Evolutionary conservation across 2,329 filamentous ascomycete species (phyloP).

Genomic region (Triangularia setosa): DNA sequence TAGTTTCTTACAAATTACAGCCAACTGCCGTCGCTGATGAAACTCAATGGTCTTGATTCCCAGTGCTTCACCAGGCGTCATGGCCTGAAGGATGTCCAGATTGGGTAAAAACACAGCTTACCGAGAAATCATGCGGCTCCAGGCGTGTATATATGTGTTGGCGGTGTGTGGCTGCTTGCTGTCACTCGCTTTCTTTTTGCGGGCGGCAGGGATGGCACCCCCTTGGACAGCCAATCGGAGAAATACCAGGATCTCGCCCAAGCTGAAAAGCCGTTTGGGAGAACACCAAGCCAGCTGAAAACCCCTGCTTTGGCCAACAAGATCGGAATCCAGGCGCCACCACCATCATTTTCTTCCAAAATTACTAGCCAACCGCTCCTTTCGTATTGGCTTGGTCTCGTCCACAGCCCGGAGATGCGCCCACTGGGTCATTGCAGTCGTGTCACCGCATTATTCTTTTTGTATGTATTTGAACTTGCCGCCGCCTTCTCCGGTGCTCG

Average conservation of each 20-base stretch:
- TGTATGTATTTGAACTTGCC: neutral
- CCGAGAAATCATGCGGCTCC: neutral
- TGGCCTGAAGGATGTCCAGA: neutral
- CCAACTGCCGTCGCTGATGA: neutral
- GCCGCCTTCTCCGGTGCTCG: neutral
- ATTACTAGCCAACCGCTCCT: neutral
- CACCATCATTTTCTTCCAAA: neutral
- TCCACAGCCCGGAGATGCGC: neutral
- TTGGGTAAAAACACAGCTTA: neutral
- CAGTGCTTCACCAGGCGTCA: neutral
- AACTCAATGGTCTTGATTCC: neutral
- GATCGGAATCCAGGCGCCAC: neutral
- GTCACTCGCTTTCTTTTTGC: neutral
- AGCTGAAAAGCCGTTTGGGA: slow-evolving; percentile 7
- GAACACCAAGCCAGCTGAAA: slow-evolving; percentile 5
- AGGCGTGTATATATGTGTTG: neutral
- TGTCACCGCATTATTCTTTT: neutral
- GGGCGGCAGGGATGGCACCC: neutral
- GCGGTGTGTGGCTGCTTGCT: neutral
- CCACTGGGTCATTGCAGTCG: neutral
- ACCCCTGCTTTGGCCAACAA: slow-evolving; percentile 4
- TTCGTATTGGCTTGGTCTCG: neutral
- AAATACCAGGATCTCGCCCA: neutral
- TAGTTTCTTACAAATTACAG: neutral
- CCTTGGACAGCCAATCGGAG: neutral